Conservation (phyloP, 345 rosid genomes). For the Bretschneidera sinensis region DNA sequence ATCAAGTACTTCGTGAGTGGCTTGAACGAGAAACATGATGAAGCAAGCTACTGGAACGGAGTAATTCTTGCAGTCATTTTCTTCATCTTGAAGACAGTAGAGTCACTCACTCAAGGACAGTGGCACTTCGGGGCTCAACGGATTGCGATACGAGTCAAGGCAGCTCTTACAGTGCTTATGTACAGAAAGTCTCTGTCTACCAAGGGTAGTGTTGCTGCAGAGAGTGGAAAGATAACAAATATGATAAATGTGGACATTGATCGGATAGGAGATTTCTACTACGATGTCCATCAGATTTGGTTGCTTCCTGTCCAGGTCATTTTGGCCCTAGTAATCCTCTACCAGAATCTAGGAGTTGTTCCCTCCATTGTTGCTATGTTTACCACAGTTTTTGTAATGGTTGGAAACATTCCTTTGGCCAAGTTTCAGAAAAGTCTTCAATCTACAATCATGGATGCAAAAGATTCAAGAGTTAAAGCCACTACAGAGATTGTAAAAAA, state of each 20-base stretch:
- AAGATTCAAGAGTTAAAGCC: slow-evolving; percentile 35
- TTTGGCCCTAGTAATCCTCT: slow-evolving; percentile 48
- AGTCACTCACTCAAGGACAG: slow-evolving; percentile 55
- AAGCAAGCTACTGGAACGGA: slow-evolving; percentile 35
- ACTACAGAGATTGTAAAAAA: slow-evolving; percentile 54
- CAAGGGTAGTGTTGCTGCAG: slow-evolving; percentile 35
- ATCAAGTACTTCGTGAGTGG: slow-evolving; percentile 57
- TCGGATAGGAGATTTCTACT: slow-evolving; percentile 58
- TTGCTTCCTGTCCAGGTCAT: slow-evolving; percentile 58
- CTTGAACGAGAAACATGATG: slow-evolving; percentile 30
- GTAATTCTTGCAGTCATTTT: slow-evolving; percentile 47
- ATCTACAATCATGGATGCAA: slow-evolving; percentile 54
- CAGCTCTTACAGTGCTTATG: slow-evolving; percentile 47
- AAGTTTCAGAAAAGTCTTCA: slow-evolving; percentile 48
- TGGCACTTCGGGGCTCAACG: slow-evolving; percentile 71
- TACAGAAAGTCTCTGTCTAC: slow-evolving; percentile 50
- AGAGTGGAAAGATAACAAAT: slow-evolving; percentile 49
- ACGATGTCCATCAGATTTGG: slow-evolving; percentile 62
- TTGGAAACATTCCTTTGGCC: slow-evolving; percentile 58
- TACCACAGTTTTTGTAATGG: slow-evolving; percentile 52
- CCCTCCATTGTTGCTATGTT: slow-evolving; percentile 51
- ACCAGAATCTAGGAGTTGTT: slow-evolving; percentile 50
- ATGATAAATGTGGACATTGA: slow-evolving; percentile 62
- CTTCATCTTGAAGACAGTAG: slow-evolving; percentile 55
- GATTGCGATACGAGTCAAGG: slow-evolving; percentile 48